These are phyloP conservation scores for Starmerella vaccinii DNA, from an alignment of 805 yeast genomes.

Conservation along the genomic window DNA sequence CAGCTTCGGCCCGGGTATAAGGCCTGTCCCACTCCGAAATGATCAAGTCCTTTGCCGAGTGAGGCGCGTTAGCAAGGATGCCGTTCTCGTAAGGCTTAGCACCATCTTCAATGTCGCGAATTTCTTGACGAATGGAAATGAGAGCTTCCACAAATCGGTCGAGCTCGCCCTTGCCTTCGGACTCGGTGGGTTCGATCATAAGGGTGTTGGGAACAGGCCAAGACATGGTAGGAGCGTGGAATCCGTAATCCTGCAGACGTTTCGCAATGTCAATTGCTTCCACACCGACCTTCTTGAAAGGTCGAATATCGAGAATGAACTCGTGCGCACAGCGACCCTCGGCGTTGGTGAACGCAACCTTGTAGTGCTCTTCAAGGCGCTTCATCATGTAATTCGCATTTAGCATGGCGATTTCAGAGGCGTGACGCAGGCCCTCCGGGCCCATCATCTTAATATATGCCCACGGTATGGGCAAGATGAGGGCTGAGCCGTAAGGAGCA, in stretches of 20 bases:
- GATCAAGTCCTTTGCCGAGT: constrained; percentile 69
- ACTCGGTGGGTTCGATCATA: constrained; percentile 97
- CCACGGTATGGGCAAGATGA: constrained; percentile 86
- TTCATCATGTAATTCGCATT: constrained; percentile 94
- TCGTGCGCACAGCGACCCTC: constrained; percentile 89
- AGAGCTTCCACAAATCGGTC: constrained; percentile 85
- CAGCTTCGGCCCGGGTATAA: constrained; percentile 87
- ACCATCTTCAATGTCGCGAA: constrained; percentile 58
- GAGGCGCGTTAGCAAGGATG: constrained; percentile 85
- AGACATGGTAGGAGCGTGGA: constrained; percentile 98
- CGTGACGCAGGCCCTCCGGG: constrained; percentile 65
- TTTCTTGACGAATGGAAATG: constrained; percentile 73
- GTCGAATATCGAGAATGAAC: constrained; percentile 84
- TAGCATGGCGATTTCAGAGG: constrained; percentile 83
- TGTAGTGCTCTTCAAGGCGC: constrained; percentile 57
- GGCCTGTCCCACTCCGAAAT: constrained; percentile 75
- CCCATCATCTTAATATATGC: constrained; percentile 94
- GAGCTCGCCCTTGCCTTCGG: constrained; percentile 77
- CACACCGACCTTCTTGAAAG: constrained; percentile 63
- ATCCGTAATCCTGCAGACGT: constrained; percentile 94
- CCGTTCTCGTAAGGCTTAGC: constrained; percentile 48
- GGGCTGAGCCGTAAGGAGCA: constrained; percentile 94
- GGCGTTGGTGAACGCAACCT: constrained; percentile 59
- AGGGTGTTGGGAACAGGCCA: constrained; percentile 97
- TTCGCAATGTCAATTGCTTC: constrained; percentile 97